Conservation (phyloP, 192 early-diverging fungal genomes). For the Podila minutissima region DNA sequence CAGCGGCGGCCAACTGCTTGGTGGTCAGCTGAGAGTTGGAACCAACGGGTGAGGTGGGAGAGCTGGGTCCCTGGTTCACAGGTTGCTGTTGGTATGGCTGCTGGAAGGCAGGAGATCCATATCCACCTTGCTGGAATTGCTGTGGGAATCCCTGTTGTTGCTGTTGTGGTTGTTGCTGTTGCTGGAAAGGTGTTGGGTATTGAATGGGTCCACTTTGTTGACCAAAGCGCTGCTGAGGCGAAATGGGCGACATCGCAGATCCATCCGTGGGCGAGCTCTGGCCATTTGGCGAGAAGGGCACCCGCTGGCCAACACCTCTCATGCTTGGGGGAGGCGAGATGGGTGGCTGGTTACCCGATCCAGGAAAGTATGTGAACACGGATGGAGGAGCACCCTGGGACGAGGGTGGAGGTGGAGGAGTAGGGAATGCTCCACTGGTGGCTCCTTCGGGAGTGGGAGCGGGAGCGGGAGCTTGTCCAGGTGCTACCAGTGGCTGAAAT, state of each 20-base stretch:
- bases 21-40: slow-evolving; percentile 33
- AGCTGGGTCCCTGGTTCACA: neutral
- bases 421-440: slow-evolving; percentile 11
- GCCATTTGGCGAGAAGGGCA: neutral
- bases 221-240: slow-evolving; percentile 9
- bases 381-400: slow-evolving; percentile 4
- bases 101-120: slow-evolving; percentile 1
- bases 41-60: slow-evolving; percentile 6
- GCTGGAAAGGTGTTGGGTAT: slow-evolving; percentile 1
- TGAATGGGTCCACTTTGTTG: neutral
- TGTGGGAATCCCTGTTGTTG: slow-evolving; percentile 3
- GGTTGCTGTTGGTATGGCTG: slow-evolving; percentile 1
- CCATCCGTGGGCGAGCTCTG: neutral
- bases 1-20: slow-evolving; percentile 34
- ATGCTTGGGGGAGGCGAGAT: slow-evolving; percentile 42
- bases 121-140: neutral
- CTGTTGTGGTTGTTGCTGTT: slow-evolving; percentile 1
- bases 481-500: slow-evolving; percentile 19
- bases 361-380: slow-evolving; percentile 37
- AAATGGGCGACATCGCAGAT: neutral
- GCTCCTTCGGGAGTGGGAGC: neutral
- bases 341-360: slow-evolving; percentile 38
- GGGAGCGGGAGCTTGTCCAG: neutral
- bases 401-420: slow-evolving; percentile 18
- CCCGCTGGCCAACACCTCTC: slow-evolving; percentile 5